Percentiles rank a stretch among this genome's conserved stretches.
These are phyloP conservation scores for Dunaliella primolecta DNA, from an alignment of 139 green algal genomes.

Conservation along the genomic window DNA sequence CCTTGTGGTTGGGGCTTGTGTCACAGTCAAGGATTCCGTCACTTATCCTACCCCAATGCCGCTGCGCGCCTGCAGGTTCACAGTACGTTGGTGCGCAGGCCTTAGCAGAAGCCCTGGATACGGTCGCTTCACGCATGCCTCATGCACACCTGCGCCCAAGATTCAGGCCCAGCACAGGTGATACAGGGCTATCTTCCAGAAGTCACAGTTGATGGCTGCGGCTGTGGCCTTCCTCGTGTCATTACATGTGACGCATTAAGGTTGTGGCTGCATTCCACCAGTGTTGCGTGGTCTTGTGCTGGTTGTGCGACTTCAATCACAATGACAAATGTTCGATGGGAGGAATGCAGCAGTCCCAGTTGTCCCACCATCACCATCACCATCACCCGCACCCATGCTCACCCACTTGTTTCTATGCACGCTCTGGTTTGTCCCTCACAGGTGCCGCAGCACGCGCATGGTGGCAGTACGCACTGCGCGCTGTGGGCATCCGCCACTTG, in stretches of 20 bases:
- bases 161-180: slow-evolving; percentile 27
- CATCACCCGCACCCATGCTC: not conserved
- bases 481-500: slow-evolving; percentile 17
- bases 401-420: not conserved
- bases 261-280: no score
- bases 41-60: no score
- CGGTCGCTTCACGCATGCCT: slow-evolving; percentile 53
- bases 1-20: no score
- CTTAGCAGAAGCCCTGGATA: slow-evolving; percentile 67
- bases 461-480: slow-evolving; percentile 74
- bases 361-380: not conserved
- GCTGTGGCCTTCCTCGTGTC: no score
- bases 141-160: slow-evolving; percentile 58
- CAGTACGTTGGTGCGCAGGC: slow-evolving; percentile 76
- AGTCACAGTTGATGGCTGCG: no score
- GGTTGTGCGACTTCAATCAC: no score
- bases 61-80: slow-evolving; percentile 43
- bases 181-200: not conserved
- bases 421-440: no score
- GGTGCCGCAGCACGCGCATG: slow-evolving; percentile 53
- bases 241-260: no score
- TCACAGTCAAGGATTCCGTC: no score
- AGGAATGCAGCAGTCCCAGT: not conserved
- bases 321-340: no score
- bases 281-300: no score